Evolutionary conservation across 257 asterid species (phyloP), one percentile per base, ranked within the genome.

Genomic region (Salvia splendens): DNA sequence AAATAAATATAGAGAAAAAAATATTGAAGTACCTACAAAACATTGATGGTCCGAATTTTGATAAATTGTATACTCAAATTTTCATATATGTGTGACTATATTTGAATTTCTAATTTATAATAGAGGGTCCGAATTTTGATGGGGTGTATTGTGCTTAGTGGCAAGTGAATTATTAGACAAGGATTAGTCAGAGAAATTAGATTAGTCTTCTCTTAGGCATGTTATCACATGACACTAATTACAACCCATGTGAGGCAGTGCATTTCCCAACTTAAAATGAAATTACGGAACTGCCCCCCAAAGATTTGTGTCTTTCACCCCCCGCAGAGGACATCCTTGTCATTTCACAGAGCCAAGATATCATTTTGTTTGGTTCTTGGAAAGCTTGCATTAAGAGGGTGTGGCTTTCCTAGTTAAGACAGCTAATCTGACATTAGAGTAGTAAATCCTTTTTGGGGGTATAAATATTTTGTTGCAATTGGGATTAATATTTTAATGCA

Each of bases 141-240:
- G 24, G 30, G 5, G 56, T 46, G 16, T 49, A 61, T 20, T 48
- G 28, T 28, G 79, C 41, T 15, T 43, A 67, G 59, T 68, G 72
- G 68, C 60, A 50, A 35, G 50, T 71, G 74, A 67, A 71, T 67
- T 41, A 76, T 69, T 69, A 73, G 76, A 70, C 71, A 40, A 65
- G 75, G 75, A 70, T 82, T 67, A 74, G 84, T 77, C 77, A 78
- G 70, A 14, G 30, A 71, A 69, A 57, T 62, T 73, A 51, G 53
- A 61, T 72, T 71, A 66, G 72, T 11, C 51, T 66, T 77, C 78
- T 80, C 68, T 61, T 49, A 77, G 69, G 82, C 95, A 87, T 87
- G 91, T 84, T 91, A 75, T 61, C 89, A 84, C 94, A 79, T 80
- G 88, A 77, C 59, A 45, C 89, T 77, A 77, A 81, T 79, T 72